These are phyloP conservation scores for Elymus sibiricus DNA, from an alignment of 176 grass and related monocot species.

Conservation along the genomic window DNA sequence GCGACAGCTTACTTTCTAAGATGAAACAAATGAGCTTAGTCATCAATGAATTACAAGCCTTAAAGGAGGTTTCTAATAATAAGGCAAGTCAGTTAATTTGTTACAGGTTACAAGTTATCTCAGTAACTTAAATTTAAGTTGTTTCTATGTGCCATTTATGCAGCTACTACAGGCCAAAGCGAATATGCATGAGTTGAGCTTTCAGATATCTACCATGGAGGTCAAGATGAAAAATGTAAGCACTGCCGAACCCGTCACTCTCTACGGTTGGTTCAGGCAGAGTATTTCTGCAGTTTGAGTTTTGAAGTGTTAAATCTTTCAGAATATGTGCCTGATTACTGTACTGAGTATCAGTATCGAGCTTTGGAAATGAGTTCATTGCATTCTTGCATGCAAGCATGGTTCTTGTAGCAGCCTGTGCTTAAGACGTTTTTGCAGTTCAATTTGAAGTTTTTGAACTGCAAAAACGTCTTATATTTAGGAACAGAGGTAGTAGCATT, in stretches of 20 bases:
- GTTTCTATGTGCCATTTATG: conserved; percentile 1
- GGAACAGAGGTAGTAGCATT: not conserved
- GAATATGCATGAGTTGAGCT: conserved; percentile 53
- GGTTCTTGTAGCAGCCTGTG: conserved; percentile 1
- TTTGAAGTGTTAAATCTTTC: not conserved
- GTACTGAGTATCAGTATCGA: not conserved
- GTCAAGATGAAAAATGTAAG: conserved; percentile 65
- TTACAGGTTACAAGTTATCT: conserved; percentile 10
- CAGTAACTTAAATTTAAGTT: not conserved
- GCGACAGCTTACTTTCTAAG: conserved; percentile 48
- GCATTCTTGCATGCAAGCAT: not conserved
- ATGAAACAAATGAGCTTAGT: conserved; percentile 36
- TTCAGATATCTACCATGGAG: conserved; percentile 61
- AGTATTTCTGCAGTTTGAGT: not conserved
- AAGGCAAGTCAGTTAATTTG: conserved; percentile 48
- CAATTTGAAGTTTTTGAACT: too few relatives aligned
- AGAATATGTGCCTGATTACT: not conserved
- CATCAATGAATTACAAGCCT: conserved; percentile 51
- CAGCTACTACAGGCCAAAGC: conserved; percentile 56
- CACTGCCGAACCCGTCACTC: not conserved
- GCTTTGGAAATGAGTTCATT: conserved; percentile 11
- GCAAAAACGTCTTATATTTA: too few relatives aligned
- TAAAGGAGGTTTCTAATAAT: conserved; percentile 46
- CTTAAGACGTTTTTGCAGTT: too few relatives aligned
- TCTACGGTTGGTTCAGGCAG: not conserved